Conservation (phyloP, 2,329 filamentous ascomycete species). For the Ophioceras dolichostomum region DNA sequence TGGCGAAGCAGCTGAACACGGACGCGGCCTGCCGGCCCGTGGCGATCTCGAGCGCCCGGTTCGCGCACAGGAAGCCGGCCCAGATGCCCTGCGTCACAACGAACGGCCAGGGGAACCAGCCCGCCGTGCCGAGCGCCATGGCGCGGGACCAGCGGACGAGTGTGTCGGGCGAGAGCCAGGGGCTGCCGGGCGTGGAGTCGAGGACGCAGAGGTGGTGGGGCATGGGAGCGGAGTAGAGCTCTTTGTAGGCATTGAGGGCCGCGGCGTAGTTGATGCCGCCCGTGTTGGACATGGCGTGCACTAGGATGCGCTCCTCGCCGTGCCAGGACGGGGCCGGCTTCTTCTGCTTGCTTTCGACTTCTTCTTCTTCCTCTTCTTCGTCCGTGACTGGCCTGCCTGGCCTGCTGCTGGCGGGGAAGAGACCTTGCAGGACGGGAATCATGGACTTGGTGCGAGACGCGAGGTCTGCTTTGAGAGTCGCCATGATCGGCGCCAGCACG, state of each 20-base stretch:
- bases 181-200: slow-evolving; percentile 41
- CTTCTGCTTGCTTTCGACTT: no score
- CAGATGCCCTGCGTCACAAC: slow-evolving; percentile 33
- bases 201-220: slow-evolving; percentile 35
- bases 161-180: slow-evolving; percentile 24
- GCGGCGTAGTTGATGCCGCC: slow-evolving; percentile 41
- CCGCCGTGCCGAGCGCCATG: slow-evolving; percentile 36
- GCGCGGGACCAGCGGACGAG: slow-evolving; percentile 38
- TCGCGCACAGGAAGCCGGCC: slow-evolving; percentile 25
- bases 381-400: no score
- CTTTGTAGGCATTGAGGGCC: slow-evolving; percentile 31
- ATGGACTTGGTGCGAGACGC: slow-evolving; percentile 30
- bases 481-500: slow-evolving; percentile 35
- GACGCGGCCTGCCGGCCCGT: slow-evolving; percentile 27
- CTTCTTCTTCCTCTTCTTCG: no score
- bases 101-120: slow-evolving; percentile 35
- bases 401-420: slow-evolving; percentile 21
- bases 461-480: slow-evolving; percentile 29
- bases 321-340: slow-evolving; percentile 6
- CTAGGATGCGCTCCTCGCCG: slow-evolving; percentile 24
- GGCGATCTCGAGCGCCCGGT: slow-evolving; percentile 20
- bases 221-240: slow-evolving; percentile 21
- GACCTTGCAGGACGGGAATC: slow-evolving; percentile 28
- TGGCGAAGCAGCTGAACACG: slow-evolving; percentile 22
- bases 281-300: slow-evolving; percentile 47